Conservation (phyloP, 139 green algal genomes). For the Edaphochlamys debaryana region DNA sequence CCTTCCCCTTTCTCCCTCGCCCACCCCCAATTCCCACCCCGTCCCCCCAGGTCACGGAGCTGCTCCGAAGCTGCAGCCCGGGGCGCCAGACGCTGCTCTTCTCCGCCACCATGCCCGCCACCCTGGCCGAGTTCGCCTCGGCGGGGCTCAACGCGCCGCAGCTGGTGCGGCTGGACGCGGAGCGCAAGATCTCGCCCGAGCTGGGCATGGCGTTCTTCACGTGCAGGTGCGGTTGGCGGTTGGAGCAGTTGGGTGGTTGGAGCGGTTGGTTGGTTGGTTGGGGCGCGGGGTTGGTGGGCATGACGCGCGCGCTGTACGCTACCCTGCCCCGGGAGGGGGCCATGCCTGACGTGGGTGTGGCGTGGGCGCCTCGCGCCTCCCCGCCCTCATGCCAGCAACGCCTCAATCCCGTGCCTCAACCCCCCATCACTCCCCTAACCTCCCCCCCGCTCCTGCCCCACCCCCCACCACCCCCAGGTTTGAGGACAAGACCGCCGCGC, state of each 20-base stretch:
- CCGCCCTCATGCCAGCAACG: no score
- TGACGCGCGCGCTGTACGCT: no score
- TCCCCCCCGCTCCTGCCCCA: background rate
- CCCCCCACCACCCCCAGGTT: slow-evolving; percentile 2
- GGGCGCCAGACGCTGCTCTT: slow-evolving; percentile 95
- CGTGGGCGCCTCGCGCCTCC: no score
- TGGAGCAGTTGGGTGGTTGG: no score
- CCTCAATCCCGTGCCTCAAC: no score
- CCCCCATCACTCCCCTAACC: no score
- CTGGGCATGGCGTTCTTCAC: slow-evolving; percentile 88
- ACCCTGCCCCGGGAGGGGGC: no score
- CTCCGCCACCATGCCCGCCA: slow-evolving; percentile 90
- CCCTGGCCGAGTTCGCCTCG: slow-evolving; percentile 94
- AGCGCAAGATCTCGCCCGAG: slow-evolving; percentile 89
- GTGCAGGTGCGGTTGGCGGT: slow-evolving; percentile 57
- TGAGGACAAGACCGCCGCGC: slow-evolving; percentile 91
- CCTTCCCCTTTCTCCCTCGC: background rate
- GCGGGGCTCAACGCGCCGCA: slow-evolving; percentile 71
- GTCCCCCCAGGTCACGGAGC: slow-evolving; percentile 65
- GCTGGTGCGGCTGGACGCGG: slow-evolving; percentile 94
- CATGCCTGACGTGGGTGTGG: no score
- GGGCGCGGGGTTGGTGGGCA: no score
- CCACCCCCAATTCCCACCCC: background rate
- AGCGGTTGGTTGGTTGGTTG: no score
- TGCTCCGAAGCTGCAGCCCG: slow-evolving; percentile 78